A percentile compares a stretch with the other conserved stretches of the same genome.
Evolutionary conservation across 2,329 filamentous ascomycete genomes (phyloP).

Genomic region (Keithomyces neogunnii): DNA sequence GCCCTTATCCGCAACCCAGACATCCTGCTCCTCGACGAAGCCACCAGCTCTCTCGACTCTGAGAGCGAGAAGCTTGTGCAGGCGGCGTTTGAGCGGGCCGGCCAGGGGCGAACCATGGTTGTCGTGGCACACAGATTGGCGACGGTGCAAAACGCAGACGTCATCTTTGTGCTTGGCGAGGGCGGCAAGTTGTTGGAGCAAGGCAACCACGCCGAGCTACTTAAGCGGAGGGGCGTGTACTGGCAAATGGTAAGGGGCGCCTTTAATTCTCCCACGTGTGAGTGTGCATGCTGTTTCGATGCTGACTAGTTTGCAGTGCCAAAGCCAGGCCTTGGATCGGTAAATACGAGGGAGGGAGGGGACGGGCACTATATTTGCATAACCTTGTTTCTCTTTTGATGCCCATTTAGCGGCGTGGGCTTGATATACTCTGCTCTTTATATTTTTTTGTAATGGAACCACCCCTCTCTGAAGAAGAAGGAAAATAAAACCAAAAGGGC

Average conservation of each 20-base stretch:
- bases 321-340: conserved; percentile 49
- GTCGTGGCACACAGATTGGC: conserved; percentile 71
- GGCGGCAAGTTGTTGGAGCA: conserved; percentile 47
- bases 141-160: conserved; percentile 69
- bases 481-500: background rate
- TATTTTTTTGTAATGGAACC: too few relatives aligned
- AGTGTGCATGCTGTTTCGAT: background rate
- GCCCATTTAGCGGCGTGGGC: too few relatives aligned
- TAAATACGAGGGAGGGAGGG: conserved; percentile 13
- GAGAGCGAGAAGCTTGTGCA: conserved; percentile 56
- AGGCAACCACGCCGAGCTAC: conserved; percentile 42
- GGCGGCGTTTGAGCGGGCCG: conserved; percentile 56
- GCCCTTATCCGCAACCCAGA: conserved; percentile 59
- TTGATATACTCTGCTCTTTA: too few relatives aligned
- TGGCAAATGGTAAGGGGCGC: conserved; percentile 45
- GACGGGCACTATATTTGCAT: background rate
- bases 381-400: background rate
- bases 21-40: conserved; percentile 63
- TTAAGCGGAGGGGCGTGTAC: conserved; percentile 44
- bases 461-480: too few relatives aligned
- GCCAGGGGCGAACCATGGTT: conserved; percentile 55
- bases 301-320: conserved; percentile 32
- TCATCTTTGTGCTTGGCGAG: conserved; percentile 71
- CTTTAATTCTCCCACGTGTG: background rate
- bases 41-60: conserved; percentile 60